Percentiles rank a stretch among this genome's conserved stretches.
Evolutionary conservation across 306 rosid genomes (phyloP).

Genomic region (Mimosa pudica): DNA sequence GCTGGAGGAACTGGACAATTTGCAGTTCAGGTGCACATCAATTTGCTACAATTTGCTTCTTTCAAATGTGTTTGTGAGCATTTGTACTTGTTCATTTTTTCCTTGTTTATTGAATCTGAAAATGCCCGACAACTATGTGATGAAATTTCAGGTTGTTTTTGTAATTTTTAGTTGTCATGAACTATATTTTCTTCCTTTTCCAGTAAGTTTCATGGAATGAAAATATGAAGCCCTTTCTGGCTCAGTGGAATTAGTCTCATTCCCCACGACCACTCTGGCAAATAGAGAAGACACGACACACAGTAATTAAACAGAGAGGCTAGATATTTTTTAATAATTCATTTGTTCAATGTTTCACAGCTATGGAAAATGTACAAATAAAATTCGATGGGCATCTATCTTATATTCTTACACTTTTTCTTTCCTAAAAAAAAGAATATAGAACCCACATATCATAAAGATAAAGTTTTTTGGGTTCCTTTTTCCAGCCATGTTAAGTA

Average conservation of each 20-base stretch:
- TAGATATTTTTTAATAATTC: conserved; percentile 15
- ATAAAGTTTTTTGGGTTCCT: background rate
- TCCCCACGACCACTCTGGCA: conserved; percentile 3
- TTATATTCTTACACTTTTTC: background rate
- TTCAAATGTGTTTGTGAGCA: background rate
- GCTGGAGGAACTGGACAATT: conserved; percentile 99
- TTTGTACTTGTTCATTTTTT: conserved; percentile 20
- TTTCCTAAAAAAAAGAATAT: background rate
- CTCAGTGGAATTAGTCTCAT: too few species aligned
- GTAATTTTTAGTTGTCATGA: conserved; percentile 15
- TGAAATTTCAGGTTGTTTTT: conserved; percentile 13
- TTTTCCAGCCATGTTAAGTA: background rate
- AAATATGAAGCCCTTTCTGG: conserved; percentile 11
- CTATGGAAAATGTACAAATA: background rate
- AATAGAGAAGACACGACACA: background rate
- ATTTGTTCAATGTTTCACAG: background rate
- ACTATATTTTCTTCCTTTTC: conserved; percentile 22
- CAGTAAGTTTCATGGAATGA: conserved; percentile 15
- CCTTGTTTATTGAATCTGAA: conserved; percentile 24
- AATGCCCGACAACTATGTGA: conserved; percentile 17
- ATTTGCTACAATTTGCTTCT: conserved; percentile 32
- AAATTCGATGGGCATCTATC: background rate
- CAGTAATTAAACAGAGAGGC: conserved; percentile 23
- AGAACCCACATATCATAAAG: background rate
- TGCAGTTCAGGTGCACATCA: conserved; percentile 81